Evolutionary conservation across 805 yeast species (phyloP), one percentile per base, ranked within the genome.

Genomic region (Blastobotrys robertii): DNA sequence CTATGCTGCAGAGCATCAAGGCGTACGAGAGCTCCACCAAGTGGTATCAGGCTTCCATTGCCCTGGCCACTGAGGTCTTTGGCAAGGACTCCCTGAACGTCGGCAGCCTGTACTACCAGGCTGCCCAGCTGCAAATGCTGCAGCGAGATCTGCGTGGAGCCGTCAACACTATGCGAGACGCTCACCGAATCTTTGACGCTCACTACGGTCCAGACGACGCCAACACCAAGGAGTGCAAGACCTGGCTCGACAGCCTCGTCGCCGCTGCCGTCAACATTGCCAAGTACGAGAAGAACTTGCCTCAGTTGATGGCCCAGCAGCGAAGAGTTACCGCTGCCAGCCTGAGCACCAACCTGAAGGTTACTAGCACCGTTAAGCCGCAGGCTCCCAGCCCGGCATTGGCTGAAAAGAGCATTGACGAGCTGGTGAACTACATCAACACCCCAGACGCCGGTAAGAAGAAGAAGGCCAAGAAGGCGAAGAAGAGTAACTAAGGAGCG

Each of bases 401-500:
- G 47, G 79, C 83, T 6, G 64, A 68, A 42, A 73, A 79, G 60
- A 76, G 85, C 13, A 73, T 84, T 42, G 90, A 81, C 42, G 94
- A 82, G 46, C 70, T 84, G 46, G 65, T 84, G 63, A 69, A 70
- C 47, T 84, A 77, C 56, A 81, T 84, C 55, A 81, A 79, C 59
- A 37, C 46, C 4, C 29, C 40, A 14, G 11, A 39, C 10, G 19
- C 37, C 40, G 42, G 38, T 30, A 14, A 50, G 9, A 63, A 64
- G 48, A 51, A 57, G 48, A 67, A 64, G 46, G 49, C 57, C 11
- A 59, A 60, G 19, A 52, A 58, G 35, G 61, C 70, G 32, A 67
- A 71, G 79, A 43, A 44, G 49, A 37, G n/a, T n/a, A n/a, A 39
- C 32, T 38, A 33, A n/a, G n/a, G n/a, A n/a, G n/a, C n/a, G n/a